Conservation (phyloP, 768 basidiomycete species). For the Rhodotorula taiwanensis region DNA sequence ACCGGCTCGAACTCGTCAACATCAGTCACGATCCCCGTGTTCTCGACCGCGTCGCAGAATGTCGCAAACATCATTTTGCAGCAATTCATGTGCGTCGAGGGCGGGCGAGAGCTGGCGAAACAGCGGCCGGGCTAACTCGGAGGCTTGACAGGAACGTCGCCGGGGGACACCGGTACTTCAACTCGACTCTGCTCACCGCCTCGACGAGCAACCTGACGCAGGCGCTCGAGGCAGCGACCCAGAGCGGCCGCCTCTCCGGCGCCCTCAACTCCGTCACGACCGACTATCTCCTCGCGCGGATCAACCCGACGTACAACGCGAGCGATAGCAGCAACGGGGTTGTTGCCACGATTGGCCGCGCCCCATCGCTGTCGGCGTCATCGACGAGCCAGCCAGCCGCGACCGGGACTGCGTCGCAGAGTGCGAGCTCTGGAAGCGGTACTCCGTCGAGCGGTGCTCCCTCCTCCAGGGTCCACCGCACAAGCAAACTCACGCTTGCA, state of each 20-base stretch:
- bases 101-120: no score
- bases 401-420: not conserved
- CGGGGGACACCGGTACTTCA: slow-evolving; percentile 5
- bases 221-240: not conserved
- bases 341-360: slow-evolving; percentile 15
- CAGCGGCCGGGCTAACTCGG: no score
- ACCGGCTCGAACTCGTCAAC: not conserved
- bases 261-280: not conserved
- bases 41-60: not conserved
- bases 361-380: not conserved
- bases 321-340: slow-evolving; percentile 8
- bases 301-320: not conserved
- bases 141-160: slow-evolving; percentile 22
- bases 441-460: not conserved
- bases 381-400: not conserved
- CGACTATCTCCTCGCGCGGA: slow-evolving; percentile 6
- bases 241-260: not conserved
- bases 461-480: no score
- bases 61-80: not conserved
- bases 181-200: slow-evolving; percentile 10
- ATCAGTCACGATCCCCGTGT: slow-evolving; percentile 16
- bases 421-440: not conserved
- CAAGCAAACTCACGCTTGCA: not conserved
- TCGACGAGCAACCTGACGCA: not conserved
- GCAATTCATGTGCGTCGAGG: slow-evolving; percentile 1